Percentiles rank a stretch among this genome's conserved stretches.
Conservation (phyloP, 2,329 filamentous ascomycete species). For the Alternaria dauci region DNA sequence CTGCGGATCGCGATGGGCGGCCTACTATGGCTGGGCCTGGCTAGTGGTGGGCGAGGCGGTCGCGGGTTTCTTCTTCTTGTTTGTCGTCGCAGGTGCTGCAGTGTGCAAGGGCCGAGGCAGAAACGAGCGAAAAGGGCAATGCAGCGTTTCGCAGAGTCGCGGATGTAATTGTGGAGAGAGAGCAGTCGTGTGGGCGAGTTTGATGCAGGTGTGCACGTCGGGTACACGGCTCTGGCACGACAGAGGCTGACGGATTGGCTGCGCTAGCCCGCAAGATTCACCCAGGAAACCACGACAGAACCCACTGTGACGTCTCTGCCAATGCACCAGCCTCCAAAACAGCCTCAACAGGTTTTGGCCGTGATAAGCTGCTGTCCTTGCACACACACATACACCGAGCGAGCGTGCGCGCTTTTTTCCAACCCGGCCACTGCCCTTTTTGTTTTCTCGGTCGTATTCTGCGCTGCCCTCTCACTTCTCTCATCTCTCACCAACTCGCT, state of each 20-base stretch:
- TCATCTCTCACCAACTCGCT: neutral
- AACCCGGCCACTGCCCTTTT: neutral
- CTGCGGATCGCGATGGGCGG: slow-evolving; percentile 18
- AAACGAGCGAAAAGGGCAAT: neutral
- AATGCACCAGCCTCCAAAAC: slow-evolving; percentile 13
- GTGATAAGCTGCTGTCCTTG: slow-evolving; percentile 4
- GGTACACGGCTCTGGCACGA: slow-evolving; percentile 22
- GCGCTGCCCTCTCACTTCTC: neutral
- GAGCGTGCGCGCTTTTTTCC: neutral
- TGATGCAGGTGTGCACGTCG: slow-evolving; percentile 14
- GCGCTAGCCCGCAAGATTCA: slow-evolving; percentile 15
- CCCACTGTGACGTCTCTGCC: slow-evolving; percentile 23
- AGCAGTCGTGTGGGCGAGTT: neutral
- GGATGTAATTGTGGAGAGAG: neutral
- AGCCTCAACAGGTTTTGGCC: slow-evolving; percentile 19
- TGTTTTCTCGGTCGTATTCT: neutral
- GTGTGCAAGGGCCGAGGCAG: neutral
- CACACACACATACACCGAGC: neutral
- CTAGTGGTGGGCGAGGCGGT: slow-evolving; percentile 7
- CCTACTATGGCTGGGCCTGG: slow-evolving; percentile 7
- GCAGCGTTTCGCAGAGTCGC: slow-evolving; percentile 6
- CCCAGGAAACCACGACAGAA: slow-evolving; percentile 15
- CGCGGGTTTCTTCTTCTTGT: slow-evolving; percentile 4
- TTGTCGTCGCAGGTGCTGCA: neutral
- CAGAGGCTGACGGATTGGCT: slow-evolving; percentile 23